phyloP scores from a whole-genome alignment of 768 basidiomycete species.

The Clathrus columnatus region DNA sequence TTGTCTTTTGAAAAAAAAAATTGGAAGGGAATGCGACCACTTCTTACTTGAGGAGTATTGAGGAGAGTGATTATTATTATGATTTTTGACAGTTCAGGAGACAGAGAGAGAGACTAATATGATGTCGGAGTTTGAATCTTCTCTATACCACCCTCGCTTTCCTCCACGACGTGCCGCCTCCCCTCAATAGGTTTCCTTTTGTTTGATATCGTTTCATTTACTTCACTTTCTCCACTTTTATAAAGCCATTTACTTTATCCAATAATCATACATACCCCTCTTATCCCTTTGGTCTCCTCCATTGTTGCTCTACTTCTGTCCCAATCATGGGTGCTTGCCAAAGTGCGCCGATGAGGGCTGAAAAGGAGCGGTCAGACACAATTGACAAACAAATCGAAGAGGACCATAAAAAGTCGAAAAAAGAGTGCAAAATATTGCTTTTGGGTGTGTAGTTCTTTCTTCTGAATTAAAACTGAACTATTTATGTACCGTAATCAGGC shows the following conservation, averaged over 20 bases:
- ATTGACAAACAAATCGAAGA: conserved; percentile 85
- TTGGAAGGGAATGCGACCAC: too few relatives aligned
- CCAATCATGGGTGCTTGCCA: conserved; percentile 13
- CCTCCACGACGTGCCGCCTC: neutral
- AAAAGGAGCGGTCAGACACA: conserved; percentile 54
- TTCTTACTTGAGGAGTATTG: too few relatives aligned
- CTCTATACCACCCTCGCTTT: neutral
- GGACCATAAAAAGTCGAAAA: conserved; percentile 70
- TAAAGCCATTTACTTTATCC: neutral
- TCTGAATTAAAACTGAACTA: conserved; percentile 2
- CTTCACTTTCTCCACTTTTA: neutral
- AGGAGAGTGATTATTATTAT: too few relatives aligned
- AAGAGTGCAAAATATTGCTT: conserved; percentile 88
- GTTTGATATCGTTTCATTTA: neutral
- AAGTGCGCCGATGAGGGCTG: conserved; percentile 17
- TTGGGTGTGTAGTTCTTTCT: conserved; percentile 50
- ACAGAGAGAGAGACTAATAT: neutral
- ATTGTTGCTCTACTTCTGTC: neutral
- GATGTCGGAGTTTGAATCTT: neutral
- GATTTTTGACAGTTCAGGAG: too few relatives aligned
- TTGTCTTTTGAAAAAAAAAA: too few relatives aligned
- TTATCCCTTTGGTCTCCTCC: neutral
- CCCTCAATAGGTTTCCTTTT: neutral
- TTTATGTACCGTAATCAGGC: conserved; percentile 37
- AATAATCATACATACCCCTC: neutral